Evolutionary conservation across 208 protist genomes (phyloP), one percentile per base, ranked within the genome.

Genomic region (Wallacemonas sp.): DNA sequence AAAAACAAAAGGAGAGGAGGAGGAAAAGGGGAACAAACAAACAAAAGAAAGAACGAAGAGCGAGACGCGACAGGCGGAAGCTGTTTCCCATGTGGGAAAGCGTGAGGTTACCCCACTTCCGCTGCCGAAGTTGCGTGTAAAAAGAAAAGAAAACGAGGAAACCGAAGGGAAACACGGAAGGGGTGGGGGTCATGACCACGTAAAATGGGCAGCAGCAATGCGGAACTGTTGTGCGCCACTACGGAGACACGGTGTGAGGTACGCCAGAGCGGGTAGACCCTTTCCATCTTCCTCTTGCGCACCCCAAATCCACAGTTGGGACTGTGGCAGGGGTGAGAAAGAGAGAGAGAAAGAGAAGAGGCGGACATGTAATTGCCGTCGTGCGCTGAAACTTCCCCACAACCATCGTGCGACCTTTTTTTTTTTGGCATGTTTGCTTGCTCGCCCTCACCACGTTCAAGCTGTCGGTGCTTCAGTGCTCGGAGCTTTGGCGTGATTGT

Each of bases 1-100:
- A 65, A 57, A 36, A 55, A 17, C 12, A 1, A 66, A 39, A 54
- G 65, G 10, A 38, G 6, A 42, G 61, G 10, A 61, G 61, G 61
- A 12, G n/a, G 24, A 21, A 66, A 50, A 63, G 41, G n/a, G 24
- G 33, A 55, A 48, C 63, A 66, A 45, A 48, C n/a, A 65, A 48
- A 61, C 2, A 57, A 72, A 55, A 24, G 19, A 72, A 64, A 39
- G 30, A 32, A 44, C 30, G 19, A 64, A 53, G n/a, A 32, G 32
- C 26, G 32, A 54, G 33, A 26, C 19, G 33, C 36, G 6, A 57
- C 26, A 53, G 1, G 45, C 26, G 45, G 45, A 53, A 53, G 45
- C 17, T 53, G 45, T 26, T 29, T 10, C 29, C 24, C 27, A 4
- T 19, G 30, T 37, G n/a, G 15, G 33, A 37, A 41, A 29, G 39